Evolutionary conservation across 2,329 filamentous ascomycete genomes (phyloP).

Genomic region (Fusarium napiforme): DNA sequence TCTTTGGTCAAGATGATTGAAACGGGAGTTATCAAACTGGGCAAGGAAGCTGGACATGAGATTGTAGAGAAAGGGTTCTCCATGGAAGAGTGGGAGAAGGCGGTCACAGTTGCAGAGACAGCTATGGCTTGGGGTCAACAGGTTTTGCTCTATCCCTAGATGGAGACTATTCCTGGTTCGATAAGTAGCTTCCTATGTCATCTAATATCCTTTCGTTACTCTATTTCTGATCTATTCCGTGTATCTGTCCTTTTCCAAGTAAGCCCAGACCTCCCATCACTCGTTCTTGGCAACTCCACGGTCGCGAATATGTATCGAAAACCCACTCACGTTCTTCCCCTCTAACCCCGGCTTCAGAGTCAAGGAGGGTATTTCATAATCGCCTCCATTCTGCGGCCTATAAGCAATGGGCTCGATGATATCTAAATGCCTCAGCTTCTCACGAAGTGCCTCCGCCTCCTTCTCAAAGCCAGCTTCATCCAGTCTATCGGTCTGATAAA

Average conservation of each 20-base stretch:
- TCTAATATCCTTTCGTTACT: not conserved
- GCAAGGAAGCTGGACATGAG: constrained; percentile 25
- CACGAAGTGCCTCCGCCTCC: not conserved
- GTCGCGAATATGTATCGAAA: not conserved
- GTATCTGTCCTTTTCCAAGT: not conserved
- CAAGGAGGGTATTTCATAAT: constrained; percentile 26
- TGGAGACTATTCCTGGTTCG: rapidly evolving
- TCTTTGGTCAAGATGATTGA: constrained; percentile 31
- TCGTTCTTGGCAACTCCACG: not conserved
- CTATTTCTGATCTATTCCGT: rapidly evolving
- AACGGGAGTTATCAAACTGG: constrained; percentile 17
- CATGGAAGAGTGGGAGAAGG: constrained; percentile 29
- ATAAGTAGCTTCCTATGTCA: not conserved
- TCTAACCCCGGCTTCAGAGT: not conserved
- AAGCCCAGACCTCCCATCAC: too few species aligned
- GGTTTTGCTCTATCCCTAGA: constrained; percentile 10
- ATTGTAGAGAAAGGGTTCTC: constrained; percentile 7
- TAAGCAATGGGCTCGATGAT: constrained; percentile 3
- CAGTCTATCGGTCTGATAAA: constrained; percentile 8
- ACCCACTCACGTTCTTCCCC: not conserved
- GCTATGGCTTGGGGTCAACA: constrained; percentile 31
- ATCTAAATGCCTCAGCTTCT: constrained; percentile 6
- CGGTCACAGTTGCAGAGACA: constrained; percentile 1
- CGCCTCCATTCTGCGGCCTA: constrained; percentile 16
- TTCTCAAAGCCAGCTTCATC: not conserved